phyloP scores from a whole-genome alignment of 2,329 filamentous ascomycete species.

The Aspergillus pseudoviridinutans region DNA sequence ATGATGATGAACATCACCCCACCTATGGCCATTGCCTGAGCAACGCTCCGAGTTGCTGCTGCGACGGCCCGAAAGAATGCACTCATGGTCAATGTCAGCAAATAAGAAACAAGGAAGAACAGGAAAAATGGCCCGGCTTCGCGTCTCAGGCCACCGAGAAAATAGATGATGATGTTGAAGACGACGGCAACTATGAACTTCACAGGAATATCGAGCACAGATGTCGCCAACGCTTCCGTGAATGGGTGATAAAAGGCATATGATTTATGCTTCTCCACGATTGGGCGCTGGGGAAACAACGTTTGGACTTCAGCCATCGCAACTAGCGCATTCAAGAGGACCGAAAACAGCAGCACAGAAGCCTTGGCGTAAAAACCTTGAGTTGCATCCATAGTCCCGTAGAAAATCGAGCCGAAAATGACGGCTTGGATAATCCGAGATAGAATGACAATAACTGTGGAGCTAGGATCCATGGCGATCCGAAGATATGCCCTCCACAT shows the following conservation, averaged over 20 bases:
- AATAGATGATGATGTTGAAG: constrained; percentile 80
- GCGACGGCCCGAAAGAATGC: constrained; percentile 79
- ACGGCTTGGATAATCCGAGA: constrained; percentile 67
- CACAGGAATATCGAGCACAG: constrained; percentile 56
- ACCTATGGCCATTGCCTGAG: constrained; percentile 53
- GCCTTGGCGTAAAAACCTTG: constrained; percentile 71
- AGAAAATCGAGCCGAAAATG: constrained; percentile 76
- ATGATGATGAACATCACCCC: constrained; percentile 43
- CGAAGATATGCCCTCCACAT: too few relatives aligned
- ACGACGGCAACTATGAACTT: constrained; percentile 67
- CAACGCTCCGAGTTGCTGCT: constrained; percentile 65
- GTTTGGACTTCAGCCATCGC: constrained; percentile 41
- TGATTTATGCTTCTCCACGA: constrained; percentile 27
- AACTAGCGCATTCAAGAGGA: constrained; percentile 78
- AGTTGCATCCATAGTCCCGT: constrained; percentile 62
- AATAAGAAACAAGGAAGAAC: constrained; percentile 73
- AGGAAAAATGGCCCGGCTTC: constrained; percentile 77
- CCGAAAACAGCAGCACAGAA: constrained; percentile 77
- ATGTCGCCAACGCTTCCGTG: constrained; percentile 11
- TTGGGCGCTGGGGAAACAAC: constrained; percentile 21
- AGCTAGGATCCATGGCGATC: too few relatives aligned
- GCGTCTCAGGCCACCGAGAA: constrained; percentile 74
- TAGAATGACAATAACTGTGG: too few relatives aligned
- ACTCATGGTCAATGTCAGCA: constrained; percentile 71
- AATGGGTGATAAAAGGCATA: constrained; percentile 29